Evolutionary conservation across 768 basidiomycete genomes (phyloP), one percentile per base, ranked within the genome.

Genomic region (Trametes cubensis): DNA sequence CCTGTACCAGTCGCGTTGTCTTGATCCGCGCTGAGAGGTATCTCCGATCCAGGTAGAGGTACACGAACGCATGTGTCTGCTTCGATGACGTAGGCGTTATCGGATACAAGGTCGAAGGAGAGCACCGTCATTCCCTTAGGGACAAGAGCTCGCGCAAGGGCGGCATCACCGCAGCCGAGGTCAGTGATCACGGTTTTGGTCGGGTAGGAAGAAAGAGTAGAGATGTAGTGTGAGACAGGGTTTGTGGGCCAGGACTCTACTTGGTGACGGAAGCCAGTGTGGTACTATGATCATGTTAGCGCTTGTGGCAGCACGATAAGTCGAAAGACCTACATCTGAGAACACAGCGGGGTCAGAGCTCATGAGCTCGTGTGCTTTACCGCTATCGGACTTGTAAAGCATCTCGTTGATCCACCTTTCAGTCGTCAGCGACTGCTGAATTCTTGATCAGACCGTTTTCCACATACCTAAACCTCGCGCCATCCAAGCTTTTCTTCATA

Each of bases 81-180:
- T 73, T 92, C 93, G 20, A 90, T 79, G 28, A 98, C 91, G 73
- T 83, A 95, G 39, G 79, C 80, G 30, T 79, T 83, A 61, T 89
- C 87, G 4, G 90, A 87, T 6, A 92, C 83, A 38, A 95, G 79
- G 73, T 95, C 93, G 71, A 86, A 95, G 0, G 90, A 94, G 46
- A 92, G 71, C 21, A 91, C 90, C 34, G 75, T 81, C 67, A 85
- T 74, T 26, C 88, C 89, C 71, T 86, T 83, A 0, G 90, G 84
- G 7, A 85, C 75, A 34, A 99, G 81, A 3, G 83, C 79, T 42
- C 83, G 85, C 0, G 95, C 95, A 28, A 99, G 80, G 7, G 88
- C 83, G 23, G 95, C 97, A 72, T 98, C 95, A 25, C 97, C 97
- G 67, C 95, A 98, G 13, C 97, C 97, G 38, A 99, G 80, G 76